Evolutionary conservation across 305 asterid genomes (phyloP), one percentile per base, ranked within the genome.

Genomic region (Petunia hybrid): DNA sequence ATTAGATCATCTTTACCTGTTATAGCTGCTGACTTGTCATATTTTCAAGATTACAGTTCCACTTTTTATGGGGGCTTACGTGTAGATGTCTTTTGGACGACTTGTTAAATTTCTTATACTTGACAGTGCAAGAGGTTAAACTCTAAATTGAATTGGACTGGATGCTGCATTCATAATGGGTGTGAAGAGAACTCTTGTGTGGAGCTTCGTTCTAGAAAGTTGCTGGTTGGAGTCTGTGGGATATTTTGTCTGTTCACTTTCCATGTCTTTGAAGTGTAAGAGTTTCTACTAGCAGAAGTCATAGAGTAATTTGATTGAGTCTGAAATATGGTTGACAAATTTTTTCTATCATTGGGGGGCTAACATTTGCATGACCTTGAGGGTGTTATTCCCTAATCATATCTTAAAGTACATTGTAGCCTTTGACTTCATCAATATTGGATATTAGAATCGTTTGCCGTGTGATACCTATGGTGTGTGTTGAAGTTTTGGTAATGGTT

Each of bases 401-500:
- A 22, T 22, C 31, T 22, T 14, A 75, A 22, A 55, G 65, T 75
- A 38, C 48, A 75, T 55, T 75, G 65, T 65, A 16, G 38, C 48
- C 39, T 51, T 75, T 75, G 46, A 7, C 39, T 55, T 38, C 55
- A 38, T 75, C 38, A 56, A 55, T 55, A 75, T 39, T 55, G 46
- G 63, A 75, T 75, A 55, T 55, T 38, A 31, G n/a, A n/a, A 75
- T 75, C 14, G 31, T 74, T 51, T 38, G 40, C 64, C 79, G 38
- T 75, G 65, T 75, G 65, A 75, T 55, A 74, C 39, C 39, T 55
- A n/a, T 36, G 79, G 65, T n/a, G 65, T 75, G 39, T 55, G 31
- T 55, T 74, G n/a, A 36, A 53, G 79, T 74, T 35, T 74, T 74
- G 65, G 35, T 74, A 74, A 74, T 74, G 79, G 65, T 56, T 53